phyloP scores from a whole-genome alignment of 352 stramenopile species.

The Globisporangium polare region DNA sequence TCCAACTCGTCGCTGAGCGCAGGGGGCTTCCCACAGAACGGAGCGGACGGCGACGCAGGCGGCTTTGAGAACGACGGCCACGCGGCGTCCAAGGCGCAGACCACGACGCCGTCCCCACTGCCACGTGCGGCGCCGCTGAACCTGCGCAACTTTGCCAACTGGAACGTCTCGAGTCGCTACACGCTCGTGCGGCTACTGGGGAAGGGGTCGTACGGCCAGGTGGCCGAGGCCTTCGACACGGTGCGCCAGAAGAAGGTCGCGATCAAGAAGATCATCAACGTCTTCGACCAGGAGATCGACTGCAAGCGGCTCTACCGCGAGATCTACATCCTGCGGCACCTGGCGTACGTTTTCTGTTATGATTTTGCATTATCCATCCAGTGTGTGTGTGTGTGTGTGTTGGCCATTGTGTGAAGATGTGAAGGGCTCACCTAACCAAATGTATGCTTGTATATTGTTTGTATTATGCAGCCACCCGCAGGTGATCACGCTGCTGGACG shows the following conservation, averaged over 20 bases:
- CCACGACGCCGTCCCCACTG: slow-evolving; percentile 54
- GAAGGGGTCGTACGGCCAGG: slow-evolving; percentile 85
- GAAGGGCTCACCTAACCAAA: background rate
- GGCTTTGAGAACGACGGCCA: slow-evolving; percentile 10
- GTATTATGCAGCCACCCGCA: slow-evolving; percentile 49
- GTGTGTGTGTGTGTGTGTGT: background rate
- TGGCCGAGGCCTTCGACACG: slow-evolving; percentile 78
- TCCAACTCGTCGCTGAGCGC: slow-evolving; percentile 35
- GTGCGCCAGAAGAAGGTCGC: slow-evolving; percentile 79
- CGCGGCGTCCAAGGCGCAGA: slow-evolving; percentile 27
- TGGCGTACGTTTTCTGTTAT: slow-evolving; percentile 38
- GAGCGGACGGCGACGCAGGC: slow-evolving; percentile 26
- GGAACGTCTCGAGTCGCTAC: slow-evolving; percentile 77
- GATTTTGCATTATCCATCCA: background rate
- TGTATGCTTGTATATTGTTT: background rate
- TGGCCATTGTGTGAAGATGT: background rate
- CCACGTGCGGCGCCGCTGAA: slow-evolving; percentile 70
- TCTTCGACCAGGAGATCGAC: slow-evolving; percentile 87
- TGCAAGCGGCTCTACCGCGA: slow-evolving; percentile 85
- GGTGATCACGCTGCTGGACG: slow-evolving; percentile 80
- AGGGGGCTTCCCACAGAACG: slow-evolving; percentile 16
- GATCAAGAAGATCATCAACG: slow-evolving; percentile 89
- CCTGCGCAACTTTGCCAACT: slow-evolving; percentile 80
- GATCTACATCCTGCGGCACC: slow-evolving; percentile 85
- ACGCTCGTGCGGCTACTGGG: slow-evolving; percentile 75